These are phyloP conservation scores for Coemansia sp. DNA, from an alignment of 371 early-diverging fungal species.

Conservation along the genomic window DNA sequence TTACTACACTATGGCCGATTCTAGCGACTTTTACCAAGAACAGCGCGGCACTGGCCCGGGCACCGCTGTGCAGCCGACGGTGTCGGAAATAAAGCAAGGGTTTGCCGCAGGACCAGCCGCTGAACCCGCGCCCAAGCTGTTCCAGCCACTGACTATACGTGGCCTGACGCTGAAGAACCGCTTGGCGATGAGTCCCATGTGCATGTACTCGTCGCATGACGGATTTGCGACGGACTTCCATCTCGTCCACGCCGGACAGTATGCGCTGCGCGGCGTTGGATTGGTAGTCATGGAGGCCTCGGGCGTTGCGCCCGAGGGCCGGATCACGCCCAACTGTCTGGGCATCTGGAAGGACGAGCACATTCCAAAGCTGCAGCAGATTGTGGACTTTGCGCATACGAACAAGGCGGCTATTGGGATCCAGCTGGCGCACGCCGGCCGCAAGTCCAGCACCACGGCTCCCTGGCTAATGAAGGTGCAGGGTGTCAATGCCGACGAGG, in stretches of 20 bases:
- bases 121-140: slow-evolving; percentile 52
- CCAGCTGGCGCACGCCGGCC: slow-evolving; percentile 82
- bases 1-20: neutral
- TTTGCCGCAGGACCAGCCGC: slow-evolving; percentile 13
- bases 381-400: slow-evolving; percentile 65
- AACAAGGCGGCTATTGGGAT: slow-evolving; percentile 67
- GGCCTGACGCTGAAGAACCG: slow-evolving; percentile 68
- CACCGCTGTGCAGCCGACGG: slow-evolving; percentile 25
- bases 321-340: slow-evolving; percentile 74
- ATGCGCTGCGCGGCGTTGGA: slow-evolving; percentile 73
- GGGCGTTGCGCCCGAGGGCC: slow-evolving; percentile 69
- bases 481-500: slow-evolving; percentile 45
- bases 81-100: slow-evolving; percentile 28
- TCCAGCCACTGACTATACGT: slow-evolving; percentile 65
- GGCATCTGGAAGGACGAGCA: slow-evolving; percentile 86
- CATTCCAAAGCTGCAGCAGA: slow-evolving; percentile 57
- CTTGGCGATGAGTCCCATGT: slow-evolving; percentile 79
- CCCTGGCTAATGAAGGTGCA: slow-evolving; percentile 49
- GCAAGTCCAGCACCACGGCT: slow-evolving; percentile 67
- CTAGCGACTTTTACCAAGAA: slow-evolving; percentile 26
- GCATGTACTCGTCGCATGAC: slow-evolving; percentile 64
- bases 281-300: slow-evolving; percentile 80
- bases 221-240: slow-evolving; percentile 66
- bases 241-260: slow-evolving; percentile 66
- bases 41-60: slow-evolving; percentile 30